These are phyloP conservation scores for Ehretia macrophylla DNA, from an alignment of 257 asterid species.

Conservation along the genomic window DNA sequence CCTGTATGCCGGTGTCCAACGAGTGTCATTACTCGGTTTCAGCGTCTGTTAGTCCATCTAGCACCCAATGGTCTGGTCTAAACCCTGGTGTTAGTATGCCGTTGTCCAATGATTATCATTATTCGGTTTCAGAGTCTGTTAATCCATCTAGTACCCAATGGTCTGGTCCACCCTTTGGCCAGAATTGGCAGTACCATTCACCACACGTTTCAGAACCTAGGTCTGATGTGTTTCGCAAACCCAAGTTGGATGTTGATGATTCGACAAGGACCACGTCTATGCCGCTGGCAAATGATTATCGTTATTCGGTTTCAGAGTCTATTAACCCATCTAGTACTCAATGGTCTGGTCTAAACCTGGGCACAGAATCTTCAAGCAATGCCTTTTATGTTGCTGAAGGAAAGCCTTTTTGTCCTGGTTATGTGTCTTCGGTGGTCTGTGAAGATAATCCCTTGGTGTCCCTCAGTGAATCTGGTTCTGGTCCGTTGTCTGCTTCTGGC, in stretches of 20 bases:
- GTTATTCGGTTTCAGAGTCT: constrained; percentile 31
- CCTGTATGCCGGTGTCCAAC: constrained; percentile 26
- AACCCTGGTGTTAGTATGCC: constrained; percentile 14
- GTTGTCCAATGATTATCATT: constrained; percentile 28
- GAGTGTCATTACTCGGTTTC: constrained; percentile 35
- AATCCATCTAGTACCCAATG: constrained; percentile 38
- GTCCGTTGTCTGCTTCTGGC: constrained; percentile 37
- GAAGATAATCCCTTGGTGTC: constrained; percentile 27
- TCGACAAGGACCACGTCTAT: constrained; percentile 33
- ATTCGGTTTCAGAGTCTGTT: constrained; percentile 31
- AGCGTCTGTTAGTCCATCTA: constrained; percentile 16
- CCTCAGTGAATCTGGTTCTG: constrained; percentile 34
- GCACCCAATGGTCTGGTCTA: background rate
- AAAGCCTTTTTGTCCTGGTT: constrained; percentile 42
- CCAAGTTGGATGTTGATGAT: constrained; percentile 32
- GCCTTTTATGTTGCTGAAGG: constrained; percentile 39
- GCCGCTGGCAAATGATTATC: constrained; percentile 35
- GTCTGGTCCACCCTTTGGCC: constrained; percentile 13
- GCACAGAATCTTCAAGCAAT: constrained; percentile 19
- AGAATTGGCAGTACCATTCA: constrained; percentile 35
- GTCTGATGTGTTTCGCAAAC: constrained; percentile 7
- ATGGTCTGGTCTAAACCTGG: constrained; percentile 43
- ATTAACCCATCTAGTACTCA: constrained; percentile 19
- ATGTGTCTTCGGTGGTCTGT: constrained; percentile 38
- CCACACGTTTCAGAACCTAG: constrained; percentile 41